Conservation (phyloP, 2,329 filamentous ascomycete genomes). For the Scleromitrula shiraiana region DNA sequence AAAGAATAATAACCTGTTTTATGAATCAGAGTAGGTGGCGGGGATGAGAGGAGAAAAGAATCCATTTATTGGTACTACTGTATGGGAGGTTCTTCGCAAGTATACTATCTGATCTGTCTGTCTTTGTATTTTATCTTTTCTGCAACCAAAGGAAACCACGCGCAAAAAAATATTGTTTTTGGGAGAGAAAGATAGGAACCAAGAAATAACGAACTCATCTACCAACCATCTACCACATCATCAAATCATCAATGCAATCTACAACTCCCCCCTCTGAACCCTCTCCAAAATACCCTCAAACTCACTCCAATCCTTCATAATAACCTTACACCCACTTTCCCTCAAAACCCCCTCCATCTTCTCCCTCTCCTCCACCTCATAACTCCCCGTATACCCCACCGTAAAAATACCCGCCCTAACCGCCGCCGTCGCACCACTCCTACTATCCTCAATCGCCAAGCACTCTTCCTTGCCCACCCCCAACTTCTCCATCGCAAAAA, state of each 20-base stretch:
- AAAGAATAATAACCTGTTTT: no score
- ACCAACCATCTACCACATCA: not conserved
- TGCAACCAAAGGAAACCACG: no score
- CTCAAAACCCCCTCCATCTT: slow-evolving; percentile 48
- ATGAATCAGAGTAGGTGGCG: no score
- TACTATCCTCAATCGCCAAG: slow-evolving; percentile 82
- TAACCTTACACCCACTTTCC: slow-evolving; percentile 52
- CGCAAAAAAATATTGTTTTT: no score
- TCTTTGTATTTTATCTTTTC: no score
- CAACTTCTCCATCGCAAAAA: slow-evolving; percentile 65
- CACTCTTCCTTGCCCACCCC: slow-evolving; percentile 64
- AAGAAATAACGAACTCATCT: no score
- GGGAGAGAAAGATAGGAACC: no score
- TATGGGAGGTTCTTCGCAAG: no score
- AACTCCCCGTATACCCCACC: slow-evolving; percentile 80
- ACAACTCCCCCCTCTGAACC: slow-evolving; percentile 17
- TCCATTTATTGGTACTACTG: no score
- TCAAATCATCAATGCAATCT: slow-evolving; percentile 3
- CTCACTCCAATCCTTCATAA: slow-evolving; percentile 54
- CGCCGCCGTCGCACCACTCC: slow-evolving; percentile 72
- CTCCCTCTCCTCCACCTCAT: slow-evolving; percentile 47
- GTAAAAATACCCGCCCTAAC: slow-evolving; percentile 71
- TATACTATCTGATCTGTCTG: no score
- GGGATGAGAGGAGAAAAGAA: no score
- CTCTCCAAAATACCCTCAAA: slow-evolving; percentile 32